Evolutionary conservation across 257 asterid genomes (phyloP).

Genomic region (Nyctanthes arbortristis): DNA sequence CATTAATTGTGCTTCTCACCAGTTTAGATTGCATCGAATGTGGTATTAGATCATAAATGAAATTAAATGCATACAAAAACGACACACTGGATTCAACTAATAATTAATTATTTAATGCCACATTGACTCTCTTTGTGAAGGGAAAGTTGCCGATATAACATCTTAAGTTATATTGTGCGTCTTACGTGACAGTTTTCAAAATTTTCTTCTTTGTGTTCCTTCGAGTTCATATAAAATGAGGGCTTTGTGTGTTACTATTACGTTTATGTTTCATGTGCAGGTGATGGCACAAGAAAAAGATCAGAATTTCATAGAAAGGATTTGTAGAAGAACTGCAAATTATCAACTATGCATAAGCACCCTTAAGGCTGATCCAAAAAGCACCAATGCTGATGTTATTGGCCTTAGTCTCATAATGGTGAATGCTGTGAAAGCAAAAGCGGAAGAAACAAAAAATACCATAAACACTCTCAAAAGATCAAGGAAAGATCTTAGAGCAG

Average conservation of each 20-base stretch:
- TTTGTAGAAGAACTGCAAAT: slow-evolving; percentile 57
- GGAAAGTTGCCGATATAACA: no score
- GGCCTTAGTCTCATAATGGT: slow-evolving; percentile 52
- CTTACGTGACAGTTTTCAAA: no score
- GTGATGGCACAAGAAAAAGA: slow-evolving; percentile 21
- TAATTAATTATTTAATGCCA: no score
- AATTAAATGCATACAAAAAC: no score
- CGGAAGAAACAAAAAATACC: slow-evolving; percentile 20
- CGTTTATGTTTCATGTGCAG: slow-evolving; percentile 2
- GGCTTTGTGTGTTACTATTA: not conserved
- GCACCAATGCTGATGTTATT: slow-evolving; percentile 35
- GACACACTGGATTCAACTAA: no score
- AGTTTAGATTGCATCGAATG: no score
- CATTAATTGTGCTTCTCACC: no score
- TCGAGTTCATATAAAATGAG: no score
- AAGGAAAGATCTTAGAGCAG: slow-evolving; percentile 26
- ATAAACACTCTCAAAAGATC: slow-evolving; percentile 20
- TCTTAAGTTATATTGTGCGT: no score
- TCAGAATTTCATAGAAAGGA: slow-evolving; percentile 34
- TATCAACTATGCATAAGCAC: slow-evolving; percentile 57
- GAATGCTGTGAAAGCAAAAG: slow-evolving; percentile 31
- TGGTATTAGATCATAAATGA: no score
- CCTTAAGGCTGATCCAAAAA: slow-evolving; percentile 27
- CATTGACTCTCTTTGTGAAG: no score
- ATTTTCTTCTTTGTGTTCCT: no score